Conservation (phyloP, 2,329 filamentous ascomycete genomes). For the Ceratocystis papillata region DNA sequence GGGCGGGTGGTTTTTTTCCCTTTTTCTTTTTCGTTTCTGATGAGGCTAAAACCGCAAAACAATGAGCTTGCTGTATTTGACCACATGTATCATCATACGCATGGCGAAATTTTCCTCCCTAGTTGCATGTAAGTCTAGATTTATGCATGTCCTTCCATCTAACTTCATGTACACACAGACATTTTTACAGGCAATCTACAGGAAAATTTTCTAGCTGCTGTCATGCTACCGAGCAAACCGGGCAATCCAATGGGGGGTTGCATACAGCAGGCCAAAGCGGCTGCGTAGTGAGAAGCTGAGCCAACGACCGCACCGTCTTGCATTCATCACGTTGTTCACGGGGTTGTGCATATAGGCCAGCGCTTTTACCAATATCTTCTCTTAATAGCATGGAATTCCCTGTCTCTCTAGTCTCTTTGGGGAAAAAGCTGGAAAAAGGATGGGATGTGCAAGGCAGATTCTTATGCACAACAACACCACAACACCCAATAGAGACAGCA, state of each 20-base stretch:
- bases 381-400: not conserved
- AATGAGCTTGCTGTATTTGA: no score
- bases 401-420: not conserved
- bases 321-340: not conserved
- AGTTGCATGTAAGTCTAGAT: no score
- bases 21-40: no score
- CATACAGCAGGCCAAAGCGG: slow-evolving; percentile 1
- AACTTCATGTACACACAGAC: not conserved
- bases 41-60: no score
- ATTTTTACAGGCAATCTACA: not conserved
- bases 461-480: not conserved
- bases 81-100: no score
- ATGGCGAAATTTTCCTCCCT: no score
- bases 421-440: not conserved
- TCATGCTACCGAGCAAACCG: slow-evolving; percentile 2
- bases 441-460: slow-evolving; percentile 12
- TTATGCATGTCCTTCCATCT: no score
- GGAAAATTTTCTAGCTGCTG: not conserved
- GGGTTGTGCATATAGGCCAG: not conserved
- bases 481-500: not conserved
- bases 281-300: not conserved
- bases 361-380: not conserved
- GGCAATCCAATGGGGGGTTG: not conserved
- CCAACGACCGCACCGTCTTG: not conserved
- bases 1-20: no score